Evolutionary conservation across 1,284 basidiomycete species (phyloP).

Genomic region (Cutaneotrichosporon mucoides): DNA sequence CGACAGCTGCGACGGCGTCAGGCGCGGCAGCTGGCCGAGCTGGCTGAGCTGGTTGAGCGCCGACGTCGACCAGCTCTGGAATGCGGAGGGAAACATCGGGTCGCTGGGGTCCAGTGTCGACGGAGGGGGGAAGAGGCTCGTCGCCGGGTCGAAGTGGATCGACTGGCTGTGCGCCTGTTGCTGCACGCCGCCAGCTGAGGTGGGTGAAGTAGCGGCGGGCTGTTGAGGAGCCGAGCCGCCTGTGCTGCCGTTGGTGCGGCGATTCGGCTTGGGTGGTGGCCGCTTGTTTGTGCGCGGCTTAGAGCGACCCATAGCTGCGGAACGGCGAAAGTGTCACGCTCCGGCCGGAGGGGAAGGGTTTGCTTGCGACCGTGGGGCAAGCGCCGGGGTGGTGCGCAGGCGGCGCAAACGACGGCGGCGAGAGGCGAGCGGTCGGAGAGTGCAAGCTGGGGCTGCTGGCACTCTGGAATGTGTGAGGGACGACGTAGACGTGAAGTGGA

Average conservation of each 20-base stretch:
- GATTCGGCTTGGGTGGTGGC: constrained; percentile 21
- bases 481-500: too few relatives aligned
- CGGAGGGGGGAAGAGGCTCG: constrained; percentile 14
- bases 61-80: constrained; percentile 39
- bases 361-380: too few relatives aligned
- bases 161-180: neutral
- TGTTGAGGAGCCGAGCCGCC: neutral
- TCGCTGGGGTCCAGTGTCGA: constrained; percentile 25
- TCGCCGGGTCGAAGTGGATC: constrained; percentile 13
- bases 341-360: too few relatives aligned
- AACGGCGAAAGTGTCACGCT: neutral
- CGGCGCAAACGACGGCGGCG: too few relatives aligned
- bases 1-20: constrained; percentile 38
- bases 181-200: neutral
- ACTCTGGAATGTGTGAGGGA: too few relatives aligned
- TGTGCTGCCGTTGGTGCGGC: neutral
- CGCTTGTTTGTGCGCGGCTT: constrained; percentile 44
- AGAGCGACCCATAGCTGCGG: constrained; percentile 39
- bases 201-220: constrained; percentile 1
- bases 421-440: too few relatives aligned
- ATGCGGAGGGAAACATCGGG: constrained; percentile 29
- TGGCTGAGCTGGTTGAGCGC: constrained; percentile 35
- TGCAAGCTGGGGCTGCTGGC: too few relatives aligned
- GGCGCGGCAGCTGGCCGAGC: constrained; percentile 37
- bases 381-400: too few relatives aligned